phyloP scores from a whole-genome alignment of 306 rosid species.

The Datisca glomerata region DNA sequence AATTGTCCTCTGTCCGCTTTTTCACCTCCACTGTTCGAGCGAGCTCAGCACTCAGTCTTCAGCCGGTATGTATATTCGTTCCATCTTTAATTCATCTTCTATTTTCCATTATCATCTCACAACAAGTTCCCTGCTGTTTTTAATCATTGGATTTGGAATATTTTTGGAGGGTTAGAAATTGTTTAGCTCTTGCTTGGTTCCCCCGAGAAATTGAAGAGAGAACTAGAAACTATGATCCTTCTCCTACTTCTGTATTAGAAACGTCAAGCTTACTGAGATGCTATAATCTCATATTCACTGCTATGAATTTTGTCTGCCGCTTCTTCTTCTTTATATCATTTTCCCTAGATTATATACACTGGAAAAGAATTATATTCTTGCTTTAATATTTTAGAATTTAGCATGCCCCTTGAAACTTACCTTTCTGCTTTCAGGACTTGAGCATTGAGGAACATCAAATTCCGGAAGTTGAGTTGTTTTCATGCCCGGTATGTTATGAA shows the following conservation, averaged over 20 bases:
- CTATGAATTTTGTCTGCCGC: no score
- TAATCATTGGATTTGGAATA: neutral
- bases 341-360: neutral
- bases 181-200: neutral
- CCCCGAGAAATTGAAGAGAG: no score
- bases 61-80: slow-evolving; percentile 47
- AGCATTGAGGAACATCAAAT: slow-evolving; percentile 25
- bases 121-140: neutral
- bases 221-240: neutral
- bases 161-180: neutral
- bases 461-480: slow-evolving; percentile 33
- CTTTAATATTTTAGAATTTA: neutral
- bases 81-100: neutral
- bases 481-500: slow-evolving; percentile 86
- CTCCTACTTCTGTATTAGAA: neutral
- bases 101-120: no score
- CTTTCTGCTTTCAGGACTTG: slow-evolving; percentile 25
- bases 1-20: slow-evolving; percentile 9
- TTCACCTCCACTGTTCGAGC: slow-evolving; percentile 24
- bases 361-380: no score
- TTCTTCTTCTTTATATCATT: neutral
- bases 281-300: no score
- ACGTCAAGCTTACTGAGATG: no score
- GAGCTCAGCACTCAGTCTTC: slow-evolving; percentile 23
- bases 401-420: neutral